These are phyloP conservation scores for Hypholoma sublateritium DNA, from an alignment of 768 basidiomycete species.

Conservation along the genomic window DNA sequence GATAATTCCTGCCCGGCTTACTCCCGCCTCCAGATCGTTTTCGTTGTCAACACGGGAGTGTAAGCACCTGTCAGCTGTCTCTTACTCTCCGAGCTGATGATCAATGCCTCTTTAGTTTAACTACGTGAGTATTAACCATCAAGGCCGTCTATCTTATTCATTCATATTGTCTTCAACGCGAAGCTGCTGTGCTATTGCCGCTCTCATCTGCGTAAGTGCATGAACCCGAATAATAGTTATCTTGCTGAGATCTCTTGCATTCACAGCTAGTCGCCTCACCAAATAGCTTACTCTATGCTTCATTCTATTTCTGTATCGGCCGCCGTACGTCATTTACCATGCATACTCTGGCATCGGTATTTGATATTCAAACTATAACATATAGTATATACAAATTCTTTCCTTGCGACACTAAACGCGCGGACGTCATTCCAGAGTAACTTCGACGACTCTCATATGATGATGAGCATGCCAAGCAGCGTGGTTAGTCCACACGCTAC, in stretches of 20 bases:
- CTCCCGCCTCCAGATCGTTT: slow-evolving; percentile 38
- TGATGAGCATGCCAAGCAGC: slow-evolving; percentile 30
- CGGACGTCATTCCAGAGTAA: slow-evolving; percentile 34
- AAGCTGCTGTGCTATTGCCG: slow-evolving; percentile 46
- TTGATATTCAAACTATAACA: background rate
- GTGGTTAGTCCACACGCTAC: slow-evolving; percentile 18
- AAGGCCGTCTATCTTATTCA: background rate
- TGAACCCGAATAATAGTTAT: background rate
- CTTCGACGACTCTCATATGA: slow-evolving; percentile 30
- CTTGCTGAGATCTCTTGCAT: background rate
- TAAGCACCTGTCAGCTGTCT: slow-evolving; percentile 18
- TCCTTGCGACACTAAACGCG: slow-evolving; percentile 53
- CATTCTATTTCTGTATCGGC: slow-evolving; percentile 55
- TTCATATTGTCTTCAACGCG: background rate
- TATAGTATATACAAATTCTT: slow-evolving; percentile 50
- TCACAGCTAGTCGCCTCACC: slow-evolving; percentile 37
- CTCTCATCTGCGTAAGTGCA: slow-evolving; percentile 43
- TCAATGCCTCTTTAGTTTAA: slow-evolving; percentile 25
- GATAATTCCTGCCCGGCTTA: background rate
- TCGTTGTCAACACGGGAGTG: slow-evolving; percentile 53
- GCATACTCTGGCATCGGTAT: too few species aligned
- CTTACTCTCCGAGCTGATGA: slow-evolving; percentile 2
- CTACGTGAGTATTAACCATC: slow-evolving; percentile 26
- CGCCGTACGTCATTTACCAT: slow-evolving; percentile 32
- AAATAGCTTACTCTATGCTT: slow-evolving; percentile 44